phyloP scores from a whole-genome alignment of 1,284 basidiomycete species.

The Ceratobasidium papillatum region DNA sequence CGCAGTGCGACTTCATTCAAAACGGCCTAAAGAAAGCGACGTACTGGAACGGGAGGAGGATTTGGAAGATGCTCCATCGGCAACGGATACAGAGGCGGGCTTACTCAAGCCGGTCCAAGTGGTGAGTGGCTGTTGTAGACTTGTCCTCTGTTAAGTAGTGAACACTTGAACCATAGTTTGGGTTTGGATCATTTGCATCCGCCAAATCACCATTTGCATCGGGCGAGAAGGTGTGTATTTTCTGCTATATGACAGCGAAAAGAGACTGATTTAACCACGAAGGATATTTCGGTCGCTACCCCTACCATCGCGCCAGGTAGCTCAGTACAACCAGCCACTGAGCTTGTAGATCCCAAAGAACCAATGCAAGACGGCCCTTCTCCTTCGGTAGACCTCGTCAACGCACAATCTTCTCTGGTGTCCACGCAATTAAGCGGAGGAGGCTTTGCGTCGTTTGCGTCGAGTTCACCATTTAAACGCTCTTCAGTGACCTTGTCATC shows the following conservation, averaged over 20 bases:
- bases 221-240: neutral
- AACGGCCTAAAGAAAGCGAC: conserved; percentile 31
- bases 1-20: conserved; percentile 11
- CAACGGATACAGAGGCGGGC: neutral
- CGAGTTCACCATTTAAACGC: neutral
- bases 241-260: too few relatives aligned
- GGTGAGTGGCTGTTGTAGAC: neutral
- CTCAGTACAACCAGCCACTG: neutral
- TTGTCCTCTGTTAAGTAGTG: neutral
- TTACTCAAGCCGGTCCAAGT: neutral
- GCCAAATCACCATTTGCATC: conserved; percentile 25
- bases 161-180: neutral
- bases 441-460: conserved; percentile 19
- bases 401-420: neutral
- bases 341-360: neutral
- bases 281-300: neutral
- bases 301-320: neutral
- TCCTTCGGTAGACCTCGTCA: neutral
- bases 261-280: neutral
- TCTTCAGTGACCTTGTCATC: neutral
- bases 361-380: neutral
- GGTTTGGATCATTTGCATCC: conserved; percentile 31
- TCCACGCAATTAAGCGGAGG: neutral
- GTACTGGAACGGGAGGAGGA: conserved; percentile 30
- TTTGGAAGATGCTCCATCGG: neutral